Evolutionary conservation across 2,329 filamentous ascomycete species (phyloP), one percentile per base, ranked within the genome.

Genomic region (Periconia sp.): DNA sequence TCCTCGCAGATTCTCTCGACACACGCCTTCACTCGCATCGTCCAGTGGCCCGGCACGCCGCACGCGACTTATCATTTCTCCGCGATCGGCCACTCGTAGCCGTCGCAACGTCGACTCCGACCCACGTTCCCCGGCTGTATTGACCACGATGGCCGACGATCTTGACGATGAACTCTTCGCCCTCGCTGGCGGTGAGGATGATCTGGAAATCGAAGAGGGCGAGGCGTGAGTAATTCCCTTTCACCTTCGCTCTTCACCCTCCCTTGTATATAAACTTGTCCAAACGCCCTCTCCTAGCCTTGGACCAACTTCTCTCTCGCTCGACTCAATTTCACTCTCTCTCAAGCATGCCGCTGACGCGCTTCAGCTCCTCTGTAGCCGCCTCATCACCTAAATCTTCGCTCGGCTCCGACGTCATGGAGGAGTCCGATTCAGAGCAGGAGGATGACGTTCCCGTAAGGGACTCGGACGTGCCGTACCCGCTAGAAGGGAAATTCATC

Each of bases 81-180:
- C n/a, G n/a, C n/a, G n/a, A n/a, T n/a, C n/a, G n/a, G n/a, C n/a
- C 43, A 22, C 56, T 52, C 52, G 50, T 54, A 44, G 52, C 35
- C 26, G 23, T 28, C 25, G 13, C 30, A 30, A 11, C 13, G 13
- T 11, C 16, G 11, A 13, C 15, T 5, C n/a, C 21, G 23, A 16
- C 11, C 7, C n/a, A 24, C 30, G 25, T 28, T 28, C 12, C 33
- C 12, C 33, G 33, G 8, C 33, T 12, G 13, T 11, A 23, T 11
- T 25, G 23, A 11, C 32, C 32, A 22, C 32, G 23, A 26, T 96
- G 91, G 89, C 92, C 43, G 60, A 62, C 42, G 73, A 76, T 44
- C 82, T 96, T 56, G 92, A 97, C 68, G 91, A 92, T 61, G 92
- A 96, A 76, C 85, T 97, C 55, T 86, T 97, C 54, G 92, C 89